Evolutionary conservation across 148 eudicot genomes (phyloP), one percentile per base, ranked within the genome.

Genomic region (Nepenthes mirabilis): DNA sequence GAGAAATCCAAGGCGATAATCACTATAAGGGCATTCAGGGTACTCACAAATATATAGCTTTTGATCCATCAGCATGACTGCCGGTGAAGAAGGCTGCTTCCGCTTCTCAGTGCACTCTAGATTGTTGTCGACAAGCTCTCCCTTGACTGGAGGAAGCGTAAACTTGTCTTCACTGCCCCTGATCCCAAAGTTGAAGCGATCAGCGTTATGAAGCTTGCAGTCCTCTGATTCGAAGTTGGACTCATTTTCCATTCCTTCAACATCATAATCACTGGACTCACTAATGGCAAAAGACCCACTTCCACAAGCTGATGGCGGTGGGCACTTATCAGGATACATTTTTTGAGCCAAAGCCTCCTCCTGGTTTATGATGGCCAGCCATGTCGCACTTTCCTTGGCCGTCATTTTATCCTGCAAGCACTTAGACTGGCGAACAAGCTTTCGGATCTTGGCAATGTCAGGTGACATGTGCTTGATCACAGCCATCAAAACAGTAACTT

Each of bases 381-480:
- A 62, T 3, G 9, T 34, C 1, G 43, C 56, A 13, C 13, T 62
- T n/a, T 62, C 65, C 34, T 36, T 50, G 11, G 65, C 56, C 9
- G 65, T 49, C 65, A 62, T 62, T 53, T 62, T 62, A 14, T 62
- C 65, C 2, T 62, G 65, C 34, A 62, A 36, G 5, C 65, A 51
- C 56, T 62, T 62, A 1, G 65, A 62, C 56, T 62, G 65, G 6
- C 65, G 14, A 1, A 62, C 65, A 9, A 50, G 65, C 63, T 23
- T 60, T 0, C 53, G 11, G 6, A 60, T 47, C 34, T 60, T 60
- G 6, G 40, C 23, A 34, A 62, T 14, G 5, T 62, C 65, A 1
- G 65, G 65, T 4, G 51, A 62, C 45, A 62, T 49, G 45, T 62
- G 65, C 34, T 51, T 62, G 2, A 62, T 36, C 10, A 62, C 65